Conservation (phyloP, 768 basidiomycete species). For the Russula dissimulans region DNA sequence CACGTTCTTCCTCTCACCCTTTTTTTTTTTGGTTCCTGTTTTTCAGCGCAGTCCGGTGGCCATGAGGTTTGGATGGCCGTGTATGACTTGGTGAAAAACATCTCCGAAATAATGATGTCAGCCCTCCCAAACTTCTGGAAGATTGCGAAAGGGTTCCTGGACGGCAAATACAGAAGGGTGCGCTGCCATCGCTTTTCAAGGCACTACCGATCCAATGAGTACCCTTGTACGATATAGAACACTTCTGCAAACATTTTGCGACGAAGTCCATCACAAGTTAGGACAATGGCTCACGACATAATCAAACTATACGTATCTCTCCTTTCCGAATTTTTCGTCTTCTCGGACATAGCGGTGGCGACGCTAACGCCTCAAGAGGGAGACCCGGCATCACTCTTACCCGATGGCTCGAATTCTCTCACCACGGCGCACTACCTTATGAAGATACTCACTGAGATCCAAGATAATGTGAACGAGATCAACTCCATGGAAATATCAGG, state of each 20-base stretch:
- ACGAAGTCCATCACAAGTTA: constrained; percentile 75
- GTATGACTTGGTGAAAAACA: constrained; percentile 67
- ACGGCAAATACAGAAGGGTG: constrained; percentile 89
- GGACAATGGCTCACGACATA: constrained; percentile 81
- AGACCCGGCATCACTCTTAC: constrained; percentile 46
- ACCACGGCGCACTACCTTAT: constrained; percentile 73
- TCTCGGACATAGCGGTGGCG: constrained; percentile 71
- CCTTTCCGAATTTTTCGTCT: constrained; percentile 75
- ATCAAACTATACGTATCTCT: constrained; percentile 78
- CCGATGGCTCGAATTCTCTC: constrained; percentile 70
- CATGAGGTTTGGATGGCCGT: constrained; percentile 78
- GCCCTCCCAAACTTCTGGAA: constrained; percentile 91
- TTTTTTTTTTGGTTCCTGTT: no score
- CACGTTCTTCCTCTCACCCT: neutral
- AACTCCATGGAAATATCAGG: constrained; percentile 68
- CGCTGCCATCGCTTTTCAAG: neutral
- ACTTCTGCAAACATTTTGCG: constrained; percentile 38
- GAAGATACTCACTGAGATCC: constrained; percentile 74
- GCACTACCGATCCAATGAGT: neutral
- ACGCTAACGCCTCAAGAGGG: constrained; percentile 33
- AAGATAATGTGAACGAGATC: constrained; percentile 78
- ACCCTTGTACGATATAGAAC: constrained; percentile 17
- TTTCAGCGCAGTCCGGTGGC: constrained; percentile 56
- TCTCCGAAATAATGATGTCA: constrained; percentile 81
- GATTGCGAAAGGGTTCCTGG: constrained; percentile 82